Evolutionary conservation across 306 rosid species (phyloP).

Genomic region (Trifolium fragiferum): DNA sequence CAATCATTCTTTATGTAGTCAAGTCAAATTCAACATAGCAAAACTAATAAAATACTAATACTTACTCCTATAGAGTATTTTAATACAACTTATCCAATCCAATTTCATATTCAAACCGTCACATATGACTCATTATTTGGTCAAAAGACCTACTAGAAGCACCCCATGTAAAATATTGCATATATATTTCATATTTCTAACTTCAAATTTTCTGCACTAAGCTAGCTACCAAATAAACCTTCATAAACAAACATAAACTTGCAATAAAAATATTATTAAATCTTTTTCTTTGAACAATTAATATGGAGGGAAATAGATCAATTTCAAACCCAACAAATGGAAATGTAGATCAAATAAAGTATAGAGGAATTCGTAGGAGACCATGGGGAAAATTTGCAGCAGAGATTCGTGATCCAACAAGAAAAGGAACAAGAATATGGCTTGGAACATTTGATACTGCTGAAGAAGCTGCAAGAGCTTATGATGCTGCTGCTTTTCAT

Average conservation of each 20-base stretch:
- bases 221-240: not conserved
- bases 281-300: not conserved
- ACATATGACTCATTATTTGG: slow-evolving; percentile 40
- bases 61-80: not conserved
- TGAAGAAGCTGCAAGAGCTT: slow-evolving; percentile 86
- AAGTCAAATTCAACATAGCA: slow-evolving; percentile 33
- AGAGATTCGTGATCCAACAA: slow-evolving; percentile 88
- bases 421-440: slow-evolving; percentile 87
- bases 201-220: not conserved
- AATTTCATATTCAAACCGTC: slow-evolving; percentile 51
- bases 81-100: slow-evolving; percentile 5
- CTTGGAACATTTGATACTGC: slow-evolving; percentile 88
- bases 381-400: slow-evolving; percentile 98
- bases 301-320: slow-evolving; percentile 57
- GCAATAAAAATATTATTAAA: too few species aligned
- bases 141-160: slow-evolving; percentile 30
- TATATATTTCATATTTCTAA: not conserved
- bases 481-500: slow-evolving; percentile 83
- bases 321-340: not conserved
- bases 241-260: slow-evolving; percentile 9
- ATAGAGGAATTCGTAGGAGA: slow-evolving; percentile 80
- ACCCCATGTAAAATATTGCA: not conserved
- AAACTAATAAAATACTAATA: not conserved
- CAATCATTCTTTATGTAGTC: not conserved
- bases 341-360: slow-evolving; percentile 45